A percentile compares a stretch with the other conserved stretches of the same genome.
These are phyloP conservation scores for Dactylorhiza incarnata DNA, from an alignment of 106 monocot species.

Conservation along the genomic window DNA sequence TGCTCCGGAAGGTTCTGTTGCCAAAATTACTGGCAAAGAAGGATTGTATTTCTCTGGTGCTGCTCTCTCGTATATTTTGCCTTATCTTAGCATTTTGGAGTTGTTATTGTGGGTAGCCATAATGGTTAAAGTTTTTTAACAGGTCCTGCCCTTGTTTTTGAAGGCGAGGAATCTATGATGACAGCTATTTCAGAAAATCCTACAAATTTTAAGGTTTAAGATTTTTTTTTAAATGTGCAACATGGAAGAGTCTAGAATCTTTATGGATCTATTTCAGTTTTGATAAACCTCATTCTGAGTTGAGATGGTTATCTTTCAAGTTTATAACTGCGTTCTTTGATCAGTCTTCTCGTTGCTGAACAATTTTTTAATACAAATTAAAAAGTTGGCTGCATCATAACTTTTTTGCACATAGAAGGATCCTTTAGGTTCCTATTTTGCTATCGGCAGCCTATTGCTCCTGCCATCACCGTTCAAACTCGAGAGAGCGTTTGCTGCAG, in stretches of 20 bases:
- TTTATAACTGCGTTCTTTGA: too few species aligned
- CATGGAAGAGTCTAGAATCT: background rate
- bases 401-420: too few species aligned
- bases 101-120: background rate
- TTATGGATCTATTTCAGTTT: background rate
- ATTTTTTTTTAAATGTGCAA: background rate
- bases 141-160: constrained; percentile 97
- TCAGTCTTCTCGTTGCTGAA: too few species aligned
- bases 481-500: too few species aligned
- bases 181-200: constrained; percentile 85
- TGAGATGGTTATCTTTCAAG: too few species aligned
- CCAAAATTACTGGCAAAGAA: constrained; percentile 99
- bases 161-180: constrained; percentile 93
- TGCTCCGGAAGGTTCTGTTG: constrained; percentile 96
- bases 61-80: background rate
- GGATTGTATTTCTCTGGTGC: constrained; percentile 88
- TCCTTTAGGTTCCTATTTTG: too few species aligned
- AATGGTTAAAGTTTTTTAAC: background rate
- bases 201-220: constrained; percentile 66
- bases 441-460: too few species aligned
- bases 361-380: too few species aligned
- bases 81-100: background rate
- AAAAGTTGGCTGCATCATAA: too few species aligned
- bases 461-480: too few species aligned
- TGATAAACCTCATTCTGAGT: background rate